Evolutionary conservation across 2,329 filamentous ascomycete species (phyloP).

Genomic region (Diaporthe sp.): DNA sequence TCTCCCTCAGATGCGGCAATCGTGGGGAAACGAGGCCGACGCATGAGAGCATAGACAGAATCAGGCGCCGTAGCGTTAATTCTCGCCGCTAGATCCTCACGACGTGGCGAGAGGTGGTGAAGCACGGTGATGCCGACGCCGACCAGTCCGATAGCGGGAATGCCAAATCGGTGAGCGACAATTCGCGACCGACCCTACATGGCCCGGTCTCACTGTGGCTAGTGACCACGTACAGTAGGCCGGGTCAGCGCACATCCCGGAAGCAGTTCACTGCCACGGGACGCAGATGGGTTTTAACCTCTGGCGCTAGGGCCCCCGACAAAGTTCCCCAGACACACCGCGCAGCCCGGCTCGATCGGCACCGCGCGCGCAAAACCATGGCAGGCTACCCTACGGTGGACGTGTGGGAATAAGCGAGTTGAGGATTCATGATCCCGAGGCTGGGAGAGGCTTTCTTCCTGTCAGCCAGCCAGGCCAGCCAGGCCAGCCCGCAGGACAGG

Average conservation of each 20-base stretch:
- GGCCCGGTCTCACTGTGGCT: constrained; percentile 21
- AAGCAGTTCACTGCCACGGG: constrained; percentile 15
- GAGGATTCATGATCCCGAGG: constrained; percentile 5
- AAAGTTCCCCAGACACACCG: constrained; percentile 27
- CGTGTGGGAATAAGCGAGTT: constrained; percentile 13
- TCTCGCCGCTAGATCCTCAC: constrained; percentile 25
- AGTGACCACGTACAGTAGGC: background rate
- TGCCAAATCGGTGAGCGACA: constrained; percentile 34
- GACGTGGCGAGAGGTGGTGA: constrained; percentile 8
- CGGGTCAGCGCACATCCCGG: constrained; percentile 22
- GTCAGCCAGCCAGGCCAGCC: constrained; percentile 3
- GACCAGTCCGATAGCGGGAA: constrained; percentile 31
- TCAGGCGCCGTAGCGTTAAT: constrained; percentile 21
- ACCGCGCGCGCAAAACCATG: constrained; percentile 5
- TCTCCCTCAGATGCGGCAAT: constrained; percentile 3
- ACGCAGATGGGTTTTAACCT: constrained; percentile 24
- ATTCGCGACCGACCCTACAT: constrained; percentile 29
- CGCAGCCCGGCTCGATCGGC: constrained; percentile 26
- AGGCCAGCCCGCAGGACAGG: background rate
- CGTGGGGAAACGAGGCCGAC: constrained; percentile 30
- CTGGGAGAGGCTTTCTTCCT: constrained; percentile 18
- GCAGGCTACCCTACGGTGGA: background rate
- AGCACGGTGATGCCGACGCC: constrained; percentile 36
- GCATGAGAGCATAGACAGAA: constrained; percentile 28
- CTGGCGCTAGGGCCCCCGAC: constrained; percentile 21